A percentile compares a stretch with the other conserved stretches of the same genome.
These are phyloP conservation scores for Bacidia gigantensis DNA, from an alignment of 495 filamentous ascomycete genomes.

Conservation along the genomic window DNA sequence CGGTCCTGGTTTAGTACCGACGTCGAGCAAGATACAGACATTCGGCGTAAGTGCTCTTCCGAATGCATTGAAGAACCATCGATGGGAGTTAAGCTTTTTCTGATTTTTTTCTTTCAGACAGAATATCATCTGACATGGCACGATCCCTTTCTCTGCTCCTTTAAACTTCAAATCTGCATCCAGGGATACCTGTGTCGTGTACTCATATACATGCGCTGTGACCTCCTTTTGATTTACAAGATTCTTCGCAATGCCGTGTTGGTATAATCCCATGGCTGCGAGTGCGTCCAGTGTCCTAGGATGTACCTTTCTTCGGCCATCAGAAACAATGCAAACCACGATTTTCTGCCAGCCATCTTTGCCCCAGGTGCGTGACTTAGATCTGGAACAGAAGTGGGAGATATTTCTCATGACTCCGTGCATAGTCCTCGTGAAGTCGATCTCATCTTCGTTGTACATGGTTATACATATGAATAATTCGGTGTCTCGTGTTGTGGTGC, in stretches of 20 bases:
- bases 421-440: constrained; percentile 94
- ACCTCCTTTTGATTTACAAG: constrained; percentile 82
- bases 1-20: constrained; percentile 76
- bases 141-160: constrained; percentile 95
- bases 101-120: constrained; percentile 96
- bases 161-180: constrained; percentile 96
- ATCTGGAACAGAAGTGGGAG: constrained; percentile 83
- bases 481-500: constrained; percentile 75
- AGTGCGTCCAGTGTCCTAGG: constrained; percentile 88
- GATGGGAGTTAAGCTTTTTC: constrained; percentile 96
- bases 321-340: constrained; percentile 89
- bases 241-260: constrained; percentile 97
- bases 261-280: constrained; percentile 96
- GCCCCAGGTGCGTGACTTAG: constrained; percentile 89
- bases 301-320: constrained; percentile 89
- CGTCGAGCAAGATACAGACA: constrained; percentile 91
- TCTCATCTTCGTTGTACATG: constrained; percentile 98
- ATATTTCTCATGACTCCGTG: constrained; percentile 98
- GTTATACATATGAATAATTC: constrained; percentile 96
- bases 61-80: constrained; percentile 99
- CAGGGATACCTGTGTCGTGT: constrained; percentile 93
- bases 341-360: constrained; percentile 99
- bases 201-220: constrained; percentile 91
- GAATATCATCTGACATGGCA: constrained; percentile 98
- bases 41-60: constrained; percentile 87